A percentile compares a stretch with the other conserved stretches of the same genome.
Conservation (phyloP, 1,139 yeast species). For the Kodamaea derodonti region DNA sequence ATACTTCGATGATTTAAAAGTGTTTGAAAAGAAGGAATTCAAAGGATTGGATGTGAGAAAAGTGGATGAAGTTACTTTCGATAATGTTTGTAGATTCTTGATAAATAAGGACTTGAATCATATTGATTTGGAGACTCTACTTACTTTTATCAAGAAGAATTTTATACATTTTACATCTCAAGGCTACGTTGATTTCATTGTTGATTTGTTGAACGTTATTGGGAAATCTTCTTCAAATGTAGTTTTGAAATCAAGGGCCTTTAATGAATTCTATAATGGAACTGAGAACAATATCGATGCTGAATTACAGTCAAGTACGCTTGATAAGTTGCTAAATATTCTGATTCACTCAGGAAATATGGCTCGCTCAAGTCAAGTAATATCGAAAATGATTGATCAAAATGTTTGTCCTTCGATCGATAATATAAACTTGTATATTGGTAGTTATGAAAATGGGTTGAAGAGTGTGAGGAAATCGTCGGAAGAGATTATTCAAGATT, state of each 20-base stretch:
- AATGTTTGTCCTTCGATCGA: constrained; percentile 23
- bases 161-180: constrained; percentile 15
- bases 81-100: constrained; percentile 19
- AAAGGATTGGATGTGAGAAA: constrained; percentile 12
- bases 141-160: constrained; percentile 17
- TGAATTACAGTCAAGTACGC: constrained; percentile 12
- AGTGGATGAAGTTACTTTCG: constrained; percentile 14
- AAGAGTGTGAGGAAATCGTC: constrained; percentile 7
- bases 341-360: constrained; percentile 19
- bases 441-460: constrained; percentile 7
- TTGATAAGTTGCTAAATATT: constrained; percentile 27
- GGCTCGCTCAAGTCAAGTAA: constrained; percentile 15
- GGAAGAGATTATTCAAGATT: constrained; percentile 18
- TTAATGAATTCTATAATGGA: constrained; percentile 4
- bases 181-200: constrained; percentile 17
- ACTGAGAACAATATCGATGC: constrained; percentile 2
- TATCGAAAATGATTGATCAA: constrained; percentile 17
- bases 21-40: constrained; percentile 16
- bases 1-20: constrained; percentile 18
- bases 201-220: constrained; percentile 11
- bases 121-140: constrained; percentile 12
- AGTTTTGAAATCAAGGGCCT: constrained; percentile 5
- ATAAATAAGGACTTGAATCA: constrained; percentile 11
- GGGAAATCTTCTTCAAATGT: constrained; percentile 7
- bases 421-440: constrained; percentile 20